Base-by-base conservation (phyloP, 192 early-diverging fungal genomes). In the Gaertneriomyces semiglobifer region DNA sequence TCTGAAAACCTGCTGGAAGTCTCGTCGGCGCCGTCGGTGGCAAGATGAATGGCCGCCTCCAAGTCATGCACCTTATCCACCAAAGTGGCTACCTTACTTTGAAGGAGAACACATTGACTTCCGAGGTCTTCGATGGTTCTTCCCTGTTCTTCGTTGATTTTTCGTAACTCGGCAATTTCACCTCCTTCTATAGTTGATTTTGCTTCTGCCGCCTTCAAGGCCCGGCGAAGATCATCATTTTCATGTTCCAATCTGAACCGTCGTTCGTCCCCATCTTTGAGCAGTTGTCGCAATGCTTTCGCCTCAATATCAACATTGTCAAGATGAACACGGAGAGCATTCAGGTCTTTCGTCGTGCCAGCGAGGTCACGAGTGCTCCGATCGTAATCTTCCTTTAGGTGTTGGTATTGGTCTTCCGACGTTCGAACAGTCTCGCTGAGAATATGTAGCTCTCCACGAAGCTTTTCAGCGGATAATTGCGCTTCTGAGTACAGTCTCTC, bases 11-110 rank as follows among this genome's bases (percentile, higher is more conserved):
- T 16, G 0, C 19, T 57, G 38, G 55, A 16, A 57, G 19, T 57
- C 12, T 57, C 55, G 33, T 57, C 55, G 16, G 12, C 16, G 12
- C 16, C 57, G 0, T 79, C 77, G 18, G 63, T 12, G 42, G 75
- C 63, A 1, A 58, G 43, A 41, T 67, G 72, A 6, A 80, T 53
- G 9, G 63, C 47, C 7, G 67, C 25, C 39, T 76, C 78, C 9
- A 77, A 60, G 38, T 80, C 78, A 19, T 62, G 46, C 0, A 77
- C 57, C 6, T 72, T 68, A 7, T 76, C 69, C 58, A 76, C 63
- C 12, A 76, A 68, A n/a, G 45, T 70, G n/a, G 38, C 60, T 5
- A 42, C 46, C 44, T 58, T 56, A 33, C 63, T 62, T 14, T 68
- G 54, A 42, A 38, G 60, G 6, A 58, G 47, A 16, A 8, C 47